These are phyloP conservation scores for Catunica adiposa DNA, from an alignment of 2,329 filamentous ascomycete species.

Conservation along the genomic window DNA sequence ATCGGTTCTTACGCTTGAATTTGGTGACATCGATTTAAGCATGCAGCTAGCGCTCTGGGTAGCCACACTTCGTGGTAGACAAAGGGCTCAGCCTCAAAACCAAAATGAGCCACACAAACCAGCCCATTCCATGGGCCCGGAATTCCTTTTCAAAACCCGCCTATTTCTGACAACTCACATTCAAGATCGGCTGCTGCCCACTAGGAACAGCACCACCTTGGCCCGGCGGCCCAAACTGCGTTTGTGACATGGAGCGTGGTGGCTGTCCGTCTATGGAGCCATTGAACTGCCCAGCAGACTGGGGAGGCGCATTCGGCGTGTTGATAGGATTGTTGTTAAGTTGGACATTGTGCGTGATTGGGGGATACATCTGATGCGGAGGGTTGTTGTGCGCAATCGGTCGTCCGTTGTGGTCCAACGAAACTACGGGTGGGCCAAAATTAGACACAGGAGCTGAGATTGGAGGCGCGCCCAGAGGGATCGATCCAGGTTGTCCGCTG, in stretches of 20 bases:
- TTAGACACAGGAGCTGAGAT: conserved; percentile 26
- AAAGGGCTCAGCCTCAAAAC: too few relatives aligned
- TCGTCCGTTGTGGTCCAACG: conserved; percentile 33
- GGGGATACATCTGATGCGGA: conserved; percentile 42
- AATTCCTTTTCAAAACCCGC: too few relatives aligned
- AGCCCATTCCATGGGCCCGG: too few relatives aligned
- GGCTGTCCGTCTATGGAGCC: not conserved
- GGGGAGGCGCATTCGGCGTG: conserved; percentile 39
- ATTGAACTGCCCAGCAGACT: not conserved
- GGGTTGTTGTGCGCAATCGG: conserved; percentile 32
- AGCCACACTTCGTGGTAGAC: not conserved
- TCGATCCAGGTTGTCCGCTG: conserved; percentile 39
- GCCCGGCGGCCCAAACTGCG: conserved; percentile 11
- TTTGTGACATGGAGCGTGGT: conserved; percentile 12
- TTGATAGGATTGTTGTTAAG: conserved; percentile 35
- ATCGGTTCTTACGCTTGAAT: too few relatives aligned
- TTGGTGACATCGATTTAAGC: not conserved
- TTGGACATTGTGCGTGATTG: conserved; percentile 34
- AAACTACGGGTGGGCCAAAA: conserved; percentile 35
- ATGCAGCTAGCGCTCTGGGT: not conserved
- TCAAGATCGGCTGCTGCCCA: conserved; percentile 30
- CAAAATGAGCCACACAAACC: too few relatives aligned
- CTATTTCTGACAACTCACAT: conserved; percentile 27
- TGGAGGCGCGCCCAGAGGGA: conserved; percentile 35
- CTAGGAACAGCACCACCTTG: conserved; percentile 23